A percentile compares a stretch with the other conserved stretches of the same genome.
These are phyloP conservation scores for Mrakia frigida DNA, from an alignment of 768 basidiomycete species.

Conservation along the genomic window DNA sequence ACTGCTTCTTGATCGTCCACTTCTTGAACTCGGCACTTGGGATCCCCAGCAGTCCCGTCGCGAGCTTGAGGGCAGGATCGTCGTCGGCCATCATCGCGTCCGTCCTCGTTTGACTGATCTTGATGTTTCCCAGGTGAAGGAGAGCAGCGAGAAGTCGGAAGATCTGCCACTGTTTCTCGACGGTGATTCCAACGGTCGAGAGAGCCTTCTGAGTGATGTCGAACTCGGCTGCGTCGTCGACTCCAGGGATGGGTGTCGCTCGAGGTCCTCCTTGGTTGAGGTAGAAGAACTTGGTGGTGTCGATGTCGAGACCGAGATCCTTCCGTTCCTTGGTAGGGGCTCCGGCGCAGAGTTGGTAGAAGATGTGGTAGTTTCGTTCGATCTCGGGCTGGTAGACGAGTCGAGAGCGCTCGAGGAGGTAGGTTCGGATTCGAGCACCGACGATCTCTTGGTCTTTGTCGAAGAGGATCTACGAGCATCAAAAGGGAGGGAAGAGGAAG, in stretches of 20 bases:
- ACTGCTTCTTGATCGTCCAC: constrained; percentile 98
- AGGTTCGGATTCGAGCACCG: constrained; percentile 96
- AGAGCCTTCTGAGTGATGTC: constrained; percentile 86
- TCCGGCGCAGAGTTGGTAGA: constrained; percentile 97
- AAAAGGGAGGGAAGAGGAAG: background rate
- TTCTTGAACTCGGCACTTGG: constrained; percentile 91
- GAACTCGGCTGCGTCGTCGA: constrained; percentile 96
- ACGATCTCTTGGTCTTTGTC: constrained; percentile 94
- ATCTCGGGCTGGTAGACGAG: constrained; percentile 95
- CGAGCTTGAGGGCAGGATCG: constrained; percentile 70
- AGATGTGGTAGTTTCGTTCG: constrained; percentile 98
- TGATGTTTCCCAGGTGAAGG: constrained; percentile 96
- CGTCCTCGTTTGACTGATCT: constrained; percentile 69
- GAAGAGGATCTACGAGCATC: constrained; percentile 74
- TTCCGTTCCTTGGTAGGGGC: constrained; percentile 92
- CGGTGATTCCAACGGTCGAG: constrained; percentile 93
- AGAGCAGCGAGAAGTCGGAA: constrained; percentile 89
- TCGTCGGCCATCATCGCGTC: constrained; percentile 80
- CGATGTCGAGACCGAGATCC: constrained; percentile 81
- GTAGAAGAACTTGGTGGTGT: constrained; percentile 82
- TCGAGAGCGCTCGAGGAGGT: constrained; percentile 92
- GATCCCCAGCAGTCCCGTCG: constrained; percentile 85
- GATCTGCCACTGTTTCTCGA: constrained; percentile 93
- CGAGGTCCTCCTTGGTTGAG: constrained; percentile 86
- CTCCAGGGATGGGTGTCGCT: constrained; percentile 79